Base-by-base conservation (phyloP, 495 filamentous ascomycete genomes). In the Penicillium longicatenatum region DNA sequence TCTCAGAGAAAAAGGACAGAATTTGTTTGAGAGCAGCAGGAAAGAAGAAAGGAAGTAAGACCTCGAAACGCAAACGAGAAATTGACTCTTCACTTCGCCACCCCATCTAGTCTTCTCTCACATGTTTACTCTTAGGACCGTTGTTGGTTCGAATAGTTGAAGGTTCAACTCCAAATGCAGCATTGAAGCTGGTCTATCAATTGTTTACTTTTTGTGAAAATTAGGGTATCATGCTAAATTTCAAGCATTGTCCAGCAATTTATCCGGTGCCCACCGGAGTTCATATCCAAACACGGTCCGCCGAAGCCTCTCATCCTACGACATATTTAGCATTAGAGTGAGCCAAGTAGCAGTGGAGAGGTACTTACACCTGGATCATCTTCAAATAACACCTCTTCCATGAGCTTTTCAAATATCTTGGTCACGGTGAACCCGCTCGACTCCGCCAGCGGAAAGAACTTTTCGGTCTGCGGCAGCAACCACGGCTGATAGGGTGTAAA, bases 401-500 rank as follows among this genome's bases (percentile, higher is more conserved):
- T 83, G 60, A 88, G 78, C 74, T 87, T 84, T 76, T 97, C 90
- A 48, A 92, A 75, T 26, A 95, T 78, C 78, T 92, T 90, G 54
- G 82, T 84, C 12, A 95, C 91, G 4, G 59, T 67, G 56, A 96
- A 89, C 0, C 91, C 92, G 42, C 66, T 74, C 53, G 83, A 77
- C 56, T 83, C 75, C 3, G 86, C 88, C 45, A 90, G 63, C 22
- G 91, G 86, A 65, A 98, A 96, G 75, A 98, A 97, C 6, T 77
- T 81, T 67, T 97, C 77, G 61, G 96, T 94, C 71, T 89, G 87
- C 52, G 89, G 82, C 58, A 89, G 75, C 61, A 97, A 73, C 93
- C 92, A 97, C 2, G 93, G 92, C 58, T 94, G 79, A 75, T 98
- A 95, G 2, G 90, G 91, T 0, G 92, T 95, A 71, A 98, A 98